Evolutionary conservation across 257 asterid species (phyloP).

Genomic region (Fraxinus quadrangulata): DNA sequence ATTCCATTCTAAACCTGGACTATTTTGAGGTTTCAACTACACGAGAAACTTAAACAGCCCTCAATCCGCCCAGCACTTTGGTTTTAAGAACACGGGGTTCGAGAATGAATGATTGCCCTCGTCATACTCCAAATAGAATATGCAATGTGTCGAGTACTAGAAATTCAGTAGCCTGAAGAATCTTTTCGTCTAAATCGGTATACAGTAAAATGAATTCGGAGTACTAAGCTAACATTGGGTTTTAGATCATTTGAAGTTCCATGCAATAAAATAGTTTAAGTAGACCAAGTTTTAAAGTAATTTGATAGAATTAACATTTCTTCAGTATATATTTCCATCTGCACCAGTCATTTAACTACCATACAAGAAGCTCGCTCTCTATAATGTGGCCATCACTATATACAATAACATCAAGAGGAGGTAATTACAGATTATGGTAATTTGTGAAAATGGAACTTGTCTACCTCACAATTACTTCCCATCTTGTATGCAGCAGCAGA

Average conservation of each 20-base stretch:
- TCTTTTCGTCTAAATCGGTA: too few relatives aligned
- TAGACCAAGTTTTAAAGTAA: not conserved
- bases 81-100: too few relatives aligned
- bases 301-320: not conserved
- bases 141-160: too few relatives aligned
- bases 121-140: too few relatives aligned
- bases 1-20: too few relatives aligned
- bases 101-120: too few relatives aligned
- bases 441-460: not conserved
- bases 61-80: too few relatives aligned
- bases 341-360: slow-evolving; percentile 19
- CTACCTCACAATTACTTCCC: slow-evolving; percentile 1
- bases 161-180: too few relatives aligned
- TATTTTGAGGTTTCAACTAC: too few relatives aligned
- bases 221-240: too few relatives aligned
- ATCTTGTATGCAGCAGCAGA: not conserved
- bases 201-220: too few relatives aligned
- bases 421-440: slow-evolving; percentile 23
- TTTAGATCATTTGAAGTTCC: not conserved
- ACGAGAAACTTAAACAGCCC: too few relatives aligned
- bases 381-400: slow-evolving; percentile 31
- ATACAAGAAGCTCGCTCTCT: slow-evolving; percentile 30
- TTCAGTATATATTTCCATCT: not conserved
- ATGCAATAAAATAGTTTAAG: not conserved
- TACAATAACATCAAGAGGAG: slow-evolving; percentile 36